Evolutionary conservation across 306 rosid species (phyloP).

Genomic region (Sicyos baderoa): DNA sequence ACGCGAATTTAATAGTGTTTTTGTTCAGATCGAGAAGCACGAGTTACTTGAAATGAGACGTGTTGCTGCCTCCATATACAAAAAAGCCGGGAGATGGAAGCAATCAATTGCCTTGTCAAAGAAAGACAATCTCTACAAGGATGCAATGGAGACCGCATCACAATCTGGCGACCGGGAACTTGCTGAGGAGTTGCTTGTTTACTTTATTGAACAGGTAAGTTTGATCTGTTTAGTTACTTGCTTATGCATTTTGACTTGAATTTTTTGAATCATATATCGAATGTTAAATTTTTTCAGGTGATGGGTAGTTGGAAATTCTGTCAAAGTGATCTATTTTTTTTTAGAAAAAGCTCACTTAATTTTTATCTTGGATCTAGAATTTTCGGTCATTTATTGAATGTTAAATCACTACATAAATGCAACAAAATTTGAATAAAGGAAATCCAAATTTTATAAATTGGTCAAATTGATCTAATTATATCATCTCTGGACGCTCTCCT

Average conservation of each 20-base stretch:
- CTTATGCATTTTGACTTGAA: neutral
- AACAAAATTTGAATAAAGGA: neutral
- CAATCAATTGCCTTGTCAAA: constrained; percentile 96
- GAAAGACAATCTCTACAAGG: constrained; percentile 98
- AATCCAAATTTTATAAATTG: neutral
- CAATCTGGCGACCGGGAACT: constrained; percentile 99
- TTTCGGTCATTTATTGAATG: neutral
- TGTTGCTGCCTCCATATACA: constrained; percentile 96
- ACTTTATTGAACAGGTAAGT: constrained; percentile 84
- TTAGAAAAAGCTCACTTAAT: too few relatives aligned
- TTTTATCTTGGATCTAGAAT: neutral
- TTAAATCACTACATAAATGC: neutral
- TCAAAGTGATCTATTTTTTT: neutral
- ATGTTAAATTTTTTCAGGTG: neutral
- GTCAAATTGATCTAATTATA: neutral
- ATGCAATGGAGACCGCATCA: constrained; percentile 98
- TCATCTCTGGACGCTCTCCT: neutral
- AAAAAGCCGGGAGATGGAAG: constrained; percentile 98
- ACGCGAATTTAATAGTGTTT: constrained; percentile 23
- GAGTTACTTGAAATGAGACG: constrained; percentile 99
- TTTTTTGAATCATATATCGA: neutral
- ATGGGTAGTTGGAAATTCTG: neutral
- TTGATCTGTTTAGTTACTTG: neutral
- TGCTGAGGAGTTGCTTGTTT: constrained; percentile 92
- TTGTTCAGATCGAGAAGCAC: constrained; percentile 83